Evolutionary conservation across 2,329 filamentous ascomycete species (phyloP).

Genomic region (Hypoxylon sp.): DNA sequence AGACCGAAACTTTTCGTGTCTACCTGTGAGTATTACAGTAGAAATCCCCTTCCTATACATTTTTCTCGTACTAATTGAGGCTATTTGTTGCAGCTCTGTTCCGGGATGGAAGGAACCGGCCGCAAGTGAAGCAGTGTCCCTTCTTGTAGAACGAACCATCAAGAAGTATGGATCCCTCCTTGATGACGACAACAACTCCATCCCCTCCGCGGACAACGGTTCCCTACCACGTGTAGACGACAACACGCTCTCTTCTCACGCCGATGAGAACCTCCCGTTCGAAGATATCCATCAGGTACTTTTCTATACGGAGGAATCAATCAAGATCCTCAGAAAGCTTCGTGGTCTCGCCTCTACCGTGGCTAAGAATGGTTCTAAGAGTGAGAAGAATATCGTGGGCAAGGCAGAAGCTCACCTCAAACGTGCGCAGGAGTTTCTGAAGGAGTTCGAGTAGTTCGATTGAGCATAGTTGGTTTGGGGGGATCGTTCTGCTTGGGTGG

Average conservation of each 20-base stretch:
- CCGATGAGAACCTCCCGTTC: background rate
- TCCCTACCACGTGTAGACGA: background rate
- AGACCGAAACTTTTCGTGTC: background rate
- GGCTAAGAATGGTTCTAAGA: background rate
- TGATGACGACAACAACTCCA: too few species aligned
- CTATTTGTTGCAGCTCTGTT: too few species aligned
- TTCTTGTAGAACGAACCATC: too few species aligned
- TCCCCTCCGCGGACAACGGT: too few species aligned
- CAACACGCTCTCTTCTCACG: background rate
- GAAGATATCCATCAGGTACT: background rate
- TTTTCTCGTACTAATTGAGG: too few species aligned
- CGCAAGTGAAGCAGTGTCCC: too few species aligned
- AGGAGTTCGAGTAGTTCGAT: background rate
- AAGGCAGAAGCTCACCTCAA: background rate
- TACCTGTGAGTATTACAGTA: background rate
- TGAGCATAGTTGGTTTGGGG: background rate
- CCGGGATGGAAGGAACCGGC: too few species aligned
- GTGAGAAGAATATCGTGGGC: background rate
- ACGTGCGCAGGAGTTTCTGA: background rate
- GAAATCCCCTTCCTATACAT: background rate
- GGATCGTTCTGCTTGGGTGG: background rate
- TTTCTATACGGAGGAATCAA: background rate
- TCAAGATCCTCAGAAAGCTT: background rate
- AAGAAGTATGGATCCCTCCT: too few species aligned
- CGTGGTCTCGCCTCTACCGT: background rate